phyloP scores from a whole-genome alignment of 129 eudicot species.

The Flaveria trinervia region DNA sequence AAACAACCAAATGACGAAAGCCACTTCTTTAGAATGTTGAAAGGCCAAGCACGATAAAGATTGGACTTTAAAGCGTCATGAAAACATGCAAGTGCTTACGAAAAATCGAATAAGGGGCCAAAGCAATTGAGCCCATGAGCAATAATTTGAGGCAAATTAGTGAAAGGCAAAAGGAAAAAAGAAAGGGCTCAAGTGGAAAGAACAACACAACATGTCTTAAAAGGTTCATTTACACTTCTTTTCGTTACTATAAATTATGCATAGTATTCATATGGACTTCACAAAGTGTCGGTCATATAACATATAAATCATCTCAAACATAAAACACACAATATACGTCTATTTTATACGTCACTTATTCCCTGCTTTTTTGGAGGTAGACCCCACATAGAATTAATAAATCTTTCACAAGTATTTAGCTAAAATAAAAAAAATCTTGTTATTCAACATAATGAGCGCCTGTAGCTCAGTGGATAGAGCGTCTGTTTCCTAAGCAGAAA shows the following conservation, averaged over 20 bases:
- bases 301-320: conserved; percentile 10
- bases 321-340: conserved; percentile 23
- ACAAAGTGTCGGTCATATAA: background rate
- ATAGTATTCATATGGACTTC: background rate
- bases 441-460: conserved; percentile 35
- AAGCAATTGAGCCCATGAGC: conserved; percentile 37
- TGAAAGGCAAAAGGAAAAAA: conserved; percentile 39
- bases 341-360: conserved; percentile 28
- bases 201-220: conserved; percentile 21
- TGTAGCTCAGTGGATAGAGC: conserved; percentile 99
- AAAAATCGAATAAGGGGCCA: no score
- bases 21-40: conserved; percentile 39
- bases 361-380: background rate
- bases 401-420: conserved; percentile 14
- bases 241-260: conserved; percentile 18
- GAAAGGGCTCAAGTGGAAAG: conserved; percentile 45
- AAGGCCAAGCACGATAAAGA: conserved; percentile 31
- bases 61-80: background rate
- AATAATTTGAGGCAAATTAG: conserved; percentile 45
- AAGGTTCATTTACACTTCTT: conserved; percentile 43
- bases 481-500: conserved; percentile 99
- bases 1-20: conserved; percentile 36
- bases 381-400: background rate
- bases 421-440: background rate
- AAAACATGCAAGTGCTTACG: background rate